A percentile compares a stretch with the other conserved stretches of the same genome.
These are phyloP conservation scores for Colletotrichum scovillei DNA, from an alignment of 2,329 filamentous ascomycete genomes.

Conservation along the genomic window DNA sequence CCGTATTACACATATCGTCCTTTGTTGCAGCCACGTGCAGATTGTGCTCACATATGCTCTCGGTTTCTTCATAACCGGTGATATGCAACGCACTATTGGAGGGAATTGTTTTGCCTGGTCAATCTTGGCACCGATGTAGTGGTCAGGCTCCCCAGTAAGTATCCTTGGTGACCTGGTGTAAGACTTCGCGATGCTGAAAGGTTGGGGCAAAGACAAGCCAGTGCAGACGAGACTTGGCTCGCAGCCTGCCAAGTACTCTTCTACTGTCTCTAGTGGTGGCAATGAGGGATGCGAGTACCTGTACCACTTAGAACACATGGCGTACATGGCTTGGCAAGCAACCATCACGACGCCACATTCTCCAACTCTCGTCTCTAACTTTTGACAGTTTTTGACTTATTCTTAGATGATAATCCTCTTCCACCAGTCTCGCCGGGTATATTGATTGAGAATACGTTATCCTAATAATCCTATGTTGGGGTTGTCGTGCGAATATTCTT, in stretches of 20 bases:
- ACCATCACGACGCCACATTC: background rate
- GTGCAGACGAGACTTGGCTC: background rate
- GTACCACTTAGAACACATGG: background rate
- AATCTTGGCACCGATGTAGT: background rate
- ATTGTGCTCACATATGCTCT: too few species aligned
- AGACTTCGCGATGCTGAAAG: background rate
- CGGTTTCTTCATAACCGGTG: too few species aligned
- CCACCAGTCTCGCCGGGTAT: too few species aligned
- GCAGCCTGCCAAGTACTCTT: background rate
- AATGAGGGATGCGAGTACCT: background rate
- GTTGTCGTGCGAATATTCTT: too few species aligned
- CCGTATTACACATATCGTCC: too few species aligned
- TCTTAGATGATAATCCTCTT: too few species aligned
- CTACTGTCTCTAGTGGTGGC: constrained; percentile 14
- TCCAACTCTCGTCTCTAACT: background rate
- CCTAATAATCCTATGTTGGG: too few species aligned
- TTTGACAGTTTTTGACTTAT: too few species aligned
- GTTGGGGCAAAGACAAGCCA: background rate
- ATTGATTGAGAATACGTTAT: too few species aligned
- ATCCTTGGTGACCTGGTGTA: too few species aligned
- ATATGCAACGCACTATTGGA: background rate
- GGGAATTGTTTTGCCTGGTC: background rate
- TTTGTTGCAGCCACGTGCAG: too few species aligned
- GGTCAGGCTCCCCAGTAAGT: too few species aligned
- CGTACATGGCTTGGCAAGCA: constrained; percentile 11